Percentiles rank a stretch among this genome's conserved stretches.
Evolutionary conservation across 192 early-diverging fungal species (phyloP).

Genomic region (Coemansia sp.): DNA sequence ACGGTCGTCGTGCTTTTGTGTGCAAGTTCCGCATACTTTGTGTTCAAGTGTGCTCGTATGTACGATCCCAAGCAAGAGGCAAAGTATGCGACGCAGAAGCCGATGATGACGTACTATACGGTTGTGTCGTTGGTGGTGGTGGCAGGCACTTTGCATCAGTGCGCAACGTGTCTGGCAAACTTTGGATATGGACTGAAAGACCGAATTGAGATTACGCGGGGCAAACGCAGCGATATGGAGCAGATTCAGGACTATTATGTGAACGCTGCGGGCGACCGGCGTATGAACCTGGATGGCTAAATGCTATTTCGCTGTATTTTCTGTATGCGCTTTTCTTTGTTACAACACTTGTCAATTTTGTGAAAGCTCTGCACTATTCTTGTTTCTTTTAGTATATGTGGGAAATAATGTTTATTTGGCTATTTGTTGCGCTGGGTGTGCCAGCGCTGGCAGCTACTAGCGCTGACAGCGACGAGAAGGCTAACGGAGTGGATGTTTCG

Average conservation of each 20-base stretch:
- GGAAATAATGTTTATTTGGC: not conserved
- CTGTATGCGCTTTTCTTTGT: not conserved
- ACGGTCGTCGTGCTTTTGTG: constrained; percentile 43
- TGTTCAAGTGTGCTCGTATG: constrained; percentile 53
- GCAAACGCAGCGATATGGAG: constrained; percentile 56
- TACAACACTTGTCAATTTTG: not conserved
- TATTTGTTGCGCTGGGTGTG: not conserved
- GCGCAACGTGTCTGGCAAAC: constrained; percentile 43
- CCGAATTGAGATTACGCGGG: constrained; percentile 50
- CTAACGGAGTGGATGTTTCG: not conserved
- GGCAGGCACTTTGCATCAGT: constrained; percentile 45
- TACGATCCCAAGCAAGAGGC: constrained; percentile 50
- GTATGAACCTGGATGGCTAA: constrained; percentile 52
- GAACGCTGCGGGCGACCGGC: constrained; percentile 51
- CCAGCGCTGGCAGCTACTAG: not conserved
- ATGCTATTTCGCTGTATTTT: not conserved
- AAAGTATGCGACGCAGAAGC: constrained; percentile 42
- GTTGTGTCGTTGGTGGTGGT: constrained; percentile 39
- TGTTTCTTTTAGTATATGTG: not conserved
- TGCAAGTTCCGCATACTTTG: constrained; percentile 50
- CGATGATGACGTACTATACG: constrained; percentile 55
- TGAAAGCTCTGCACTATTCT: not conserved
- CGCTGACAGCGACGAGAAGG: not conserved
- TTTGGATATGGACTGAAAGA: constrained; percentile 54
- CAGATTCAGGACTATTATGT: constrained; percentile 56